phyloP scores from a whole-genome alignment of 129 eudicot species.

The Saposhnikovia divaricata region DNA sequence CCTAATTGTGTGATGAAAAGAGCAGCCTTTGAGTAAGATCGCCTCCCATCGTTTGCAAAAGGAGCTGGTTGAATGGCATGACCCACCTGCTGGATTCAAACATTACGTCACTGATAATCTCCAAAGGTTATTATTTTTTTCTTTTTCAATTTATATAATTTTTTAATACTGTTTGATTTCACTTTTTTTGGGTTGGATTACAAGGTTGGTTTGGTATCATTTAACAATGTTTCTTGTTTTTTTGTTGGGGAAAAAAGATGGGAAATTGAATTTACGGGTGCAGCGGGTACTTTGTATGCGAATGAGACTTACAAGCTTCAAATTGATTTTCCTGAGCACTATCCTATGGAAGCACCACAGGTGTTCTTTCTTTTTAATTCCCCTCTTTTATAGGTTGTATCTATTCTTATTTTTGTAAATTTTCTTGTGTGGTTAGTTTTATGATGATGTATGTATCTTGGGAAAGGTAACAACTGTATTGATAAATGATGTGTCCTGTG shows the following conservation, averaged over 20 bases:
- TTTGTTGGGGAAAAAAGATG: slow-evolving; percentile 27
- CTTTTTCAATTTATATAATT: neutral
- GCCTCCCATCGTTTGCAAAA: slow-evolving; percentile 40
- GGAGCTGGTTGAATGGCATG: slow-evolving; percentile 44
- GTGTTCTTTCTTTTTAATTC: slow-evolving; percentile 14
- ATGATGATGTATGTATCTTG: neutral
- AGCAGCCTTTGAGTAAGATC: slow-evolving; percentile 34
- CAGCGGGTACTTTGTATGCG: slow-evolving; percentile 67
- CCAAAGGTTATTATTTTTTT: slow-evolving; percentile 36
- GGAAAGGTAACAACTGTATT: neutral
- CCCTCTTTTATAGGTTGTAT: neutral
- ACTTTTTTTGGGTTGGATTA: neutral
- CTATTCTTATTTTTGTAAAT: neutral
- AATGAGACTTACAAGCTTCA: slow-evolving; percentile 23
- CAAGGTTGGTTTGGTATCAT: neutral
- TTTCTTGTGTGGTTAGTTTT: neutral
- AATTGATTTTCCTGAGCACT: slow-evolving; percentile 13
- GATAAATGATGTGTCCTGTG: neutral
- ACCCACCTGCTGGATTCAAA: slow-evolving; percentile 50
- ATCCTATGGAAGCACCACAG: slow-evolving; percentile 83
- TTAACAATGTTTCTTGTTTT: neutral
- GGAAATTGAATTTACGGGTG: slow-evolving; percentile 86
- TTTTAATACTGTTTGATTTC: neutral
- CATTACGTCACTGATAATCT: slow-evolving; percentile 81
- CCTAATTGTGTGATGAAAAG: neutral